Evolutionary conservation across 495 filamentous ascomycete species (phyloP).

Genomic region (Astrocystis sublimbata): DNA sequence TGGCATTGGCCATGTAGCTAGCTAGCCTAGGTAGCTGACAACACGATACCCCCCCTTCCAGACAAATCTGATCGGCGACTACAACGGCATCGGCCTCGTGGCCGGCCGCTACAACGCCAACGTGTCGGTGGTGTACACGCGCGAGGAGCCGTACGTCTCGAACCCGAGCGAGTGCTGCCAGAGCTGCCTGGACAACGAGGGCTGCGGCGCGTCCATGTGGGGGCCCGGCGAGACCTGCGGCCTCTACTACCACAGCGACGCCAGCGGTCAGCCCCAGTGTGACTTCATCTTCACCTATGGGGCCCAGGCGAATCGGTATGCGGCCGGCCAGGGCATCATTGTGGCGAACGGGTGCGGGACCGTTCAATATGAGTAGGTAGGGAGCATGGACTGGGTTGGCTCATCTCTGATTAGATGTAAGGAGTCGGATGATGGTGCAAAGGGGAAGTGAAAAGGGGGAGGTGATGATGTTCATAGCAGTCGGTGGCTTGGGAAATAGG

Average conservation of each 20-base stretch:
- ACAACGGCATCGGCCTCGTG: conserved; percentile 23
- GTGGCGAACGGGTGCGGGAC: conserved; percentile 25
- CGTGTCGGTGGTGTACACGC: conserved; percentile 24
- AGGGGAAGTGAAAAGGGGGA: no score
- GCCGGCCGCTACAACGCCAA: conserved; percentile 24
- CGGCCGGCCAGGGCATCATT: conserved; percentile 25
- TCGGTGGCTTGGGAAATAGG: no score
- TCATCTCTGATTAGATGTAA: no score
- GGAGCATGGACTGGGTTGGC: no score
- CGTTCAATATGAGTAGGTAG: conserved; percentile 22
- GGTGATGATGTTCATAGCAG: no score
- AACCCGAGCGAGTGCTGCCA: conserved; percentile 27
- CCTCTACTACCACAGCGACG: conserved; percentile 36
- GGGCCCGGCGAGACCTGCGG: conserved; percentile 49
- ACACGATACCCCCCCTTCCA: not conserved
- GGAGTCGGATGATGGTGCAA: no score
- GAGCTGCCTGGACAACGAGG: conserved; percentile 48
- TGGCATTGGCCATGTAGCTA: not conserved
- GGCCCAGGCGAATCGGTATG: conserved; percentile 4
- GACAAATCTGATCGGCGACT: conserved; percentile 26
- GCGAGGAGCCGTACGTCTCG: conserved; percentile 19
- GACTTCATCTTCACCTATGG: conserved; percentile 28
- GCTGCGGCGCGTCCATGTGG: conserved; percentile 60
- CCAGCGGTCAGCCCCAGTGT: conserved; percentile 19
- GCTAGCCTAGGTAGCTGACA: conserved; percentile 1